Percentiles rank a stretch among this genome's conserved stretches.
Conservation (phyloP, 176 grass and related monocot species). For the Cenchrus purpureus region DNA sequence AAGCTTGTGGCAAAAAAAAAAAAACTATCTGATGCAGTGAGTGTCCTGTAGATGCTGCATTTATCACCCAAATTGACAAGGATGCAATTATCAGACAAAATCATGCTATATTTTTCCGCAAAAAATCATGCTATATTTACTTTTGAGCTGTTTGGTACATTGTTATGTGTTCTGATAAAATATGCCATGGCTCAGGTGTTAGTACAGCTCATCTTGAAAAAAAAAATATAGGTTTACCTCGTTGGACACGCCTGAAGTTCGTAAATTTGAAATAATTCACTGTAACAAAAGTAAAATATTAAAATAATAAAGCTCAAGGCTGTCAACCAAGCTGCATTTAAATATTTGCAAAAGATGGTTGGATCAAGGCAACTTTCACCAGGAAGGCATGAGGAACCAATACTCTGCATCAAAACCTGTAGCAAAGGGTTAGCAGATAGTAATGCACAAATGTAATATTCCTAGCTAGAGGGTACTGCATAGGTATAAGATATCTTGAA, state of each 20-base stretch:
- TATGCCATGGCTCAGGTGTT: background rate
- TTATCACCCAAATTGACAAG: background rate
- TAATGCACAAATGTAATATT: background rate
- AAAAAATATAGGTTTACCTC: background rate
- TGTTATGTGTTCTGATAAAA: slow-evolving; percentile 16
- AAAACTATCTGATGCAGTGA: background rate
- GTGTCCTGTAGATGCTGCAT: slow-evolving; percentile 1
- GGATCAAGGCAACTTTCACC: background rate
- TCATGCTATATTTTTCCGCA: background rate
- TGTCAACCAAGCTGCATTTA: background rate
- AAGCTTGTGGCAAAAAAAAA: too few species aligned
- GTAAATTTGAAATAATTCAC: background rate
- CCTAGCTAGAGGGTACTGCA: background rate
- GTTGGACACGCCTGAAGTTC: background rate
- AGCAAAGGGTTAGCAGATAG: background rate
- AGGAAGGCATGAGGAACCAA: background rate
- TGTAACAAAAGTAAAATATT: slow-evolving; percentile 3
- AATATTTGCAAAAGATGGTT: slow-evolving; percentile 12
- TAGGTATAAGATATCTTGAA: background rate
- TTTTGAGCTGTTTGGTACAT: background rate
- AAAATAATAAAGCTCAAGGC: background rate
- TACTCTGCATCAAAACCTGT: background rate
- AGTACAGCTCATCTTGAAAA: background rate
- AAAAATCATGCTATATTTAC: background rate
- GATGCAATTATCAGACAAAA: background rate